Base-by-base conservation (phyloP, 805 yeast species). In the Candida anglica region DNA sequence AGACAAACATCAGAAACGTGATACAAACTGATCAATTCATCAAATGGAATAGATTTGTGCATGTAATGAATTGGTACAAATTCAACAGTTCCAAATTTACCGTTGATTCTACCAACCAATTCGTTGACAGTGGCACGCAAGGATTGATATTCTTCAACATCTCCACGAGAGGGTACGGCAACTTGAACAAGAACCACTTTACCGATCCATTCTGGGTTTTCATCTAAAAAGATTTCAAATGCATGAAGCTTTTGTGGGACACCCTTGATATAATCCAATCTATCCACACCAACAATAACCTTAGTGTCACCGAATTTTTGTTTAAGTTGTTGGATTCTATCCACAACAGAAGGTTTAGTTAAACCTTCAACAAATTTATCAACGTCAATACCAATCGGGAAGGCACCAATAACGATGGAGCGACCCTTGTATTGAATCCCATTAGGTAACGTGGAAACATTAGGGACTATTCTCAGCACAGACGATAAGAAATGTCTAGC, bases 331-430 rank as follows among this genome's bases (percentile, higher is more conserved):
- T 60, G 48, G 38, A 91, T 78, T 47, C 98, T 73, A 18, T 74
- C 57, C 28, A 75, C 69, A 4, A 89, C 97, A 4, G 64, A 49
- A 1, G 68, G 73, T 39, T 74, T 71, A 43, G 78, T 68, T 45
- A 93, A 60, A 0, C 96, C 98, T 15, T 79, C 84, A 11, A 82
- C 64, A 57, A 93, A 93, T 46, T 86, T 86, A 38, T 87, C 95
- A 15, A 88, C 95, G 53, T 93, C 98, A 40, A 93, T 93, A 38
- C 99, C 99, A 46, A 93, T 93, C n/a, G 99, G 98, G 73, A 89
- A 91, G 0, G 98, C 97, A 16, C 97, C 96, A 22, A 93, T 87
- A 19, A 78, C 77, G 29, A 93, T 91, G 40, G 77, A 76, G 33
- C 91, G 68, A 19, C 86, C 85, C 28, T 78, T 68, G 53, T 73